Evolutionary conservation across 192 early-diverging fungal genomes (phyloP), one percentile per base, ranked within the genome.

Genomic region (Backusella australiensis): DNA sequence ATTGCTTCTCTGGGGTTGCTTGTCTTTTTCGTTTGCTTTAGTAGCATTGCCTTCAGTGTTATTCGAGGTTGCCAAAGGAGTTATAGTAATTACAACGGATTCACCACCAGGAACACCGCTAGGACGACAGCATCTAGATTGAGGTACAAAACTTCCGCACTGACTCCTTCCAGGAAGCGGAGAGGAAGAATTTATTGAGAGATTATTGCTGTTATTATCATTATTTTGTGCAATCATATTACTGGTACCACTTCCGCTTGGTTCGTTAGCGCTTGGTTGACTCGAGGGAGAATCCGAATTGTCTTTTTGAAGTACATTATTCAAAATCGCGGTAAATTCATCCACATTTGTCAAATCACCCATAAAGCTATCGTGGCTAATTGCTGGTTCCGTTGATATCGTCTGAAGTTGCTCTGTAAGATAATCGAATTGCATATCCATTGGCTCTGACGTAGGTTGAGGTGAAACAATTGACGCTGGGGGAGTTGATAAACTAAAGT

Each of bases 291-390:
- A 63, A 26, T 73, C 19, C 14, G 59, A 12, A 6, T 49, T 29
- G 12, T 71, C 70, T 71, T 71, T 71, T 32, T 71, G 70, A 71
- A 78, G 42, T 11, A 73, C 77, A 42, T 72, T 68, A 63, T 78
- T 72, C 32, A 78, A 53, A 53, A 78, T 72, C n/a, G 71, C 71
- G 9, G 71, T 69, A 26, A 78, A 26, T 41, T 78, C 77, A 9
- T 72, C 77, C 5, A 71, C 66, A 68, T 39, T 65, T 26, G 72
- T 34, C 36, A 74, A 29, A 32, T 74, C 14, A 49, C 17, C 41
- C 26, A 71, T 49, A 49, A 71, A 71, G n/a, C 44, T 17, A 71
- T 71, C 15, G 14, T 71, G 26, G 21, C 9, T 35, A 21, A 36
- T 23, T 11, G 7, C 4, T 12, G n/a, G 36, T 21, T 69, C 11